Percentiles rank a stretch among this genome's conserved stretches.
phyloP scores from a whole-genome alignment of 208 protist species.

The Acanthamoeba culbertsoni region DNA sequence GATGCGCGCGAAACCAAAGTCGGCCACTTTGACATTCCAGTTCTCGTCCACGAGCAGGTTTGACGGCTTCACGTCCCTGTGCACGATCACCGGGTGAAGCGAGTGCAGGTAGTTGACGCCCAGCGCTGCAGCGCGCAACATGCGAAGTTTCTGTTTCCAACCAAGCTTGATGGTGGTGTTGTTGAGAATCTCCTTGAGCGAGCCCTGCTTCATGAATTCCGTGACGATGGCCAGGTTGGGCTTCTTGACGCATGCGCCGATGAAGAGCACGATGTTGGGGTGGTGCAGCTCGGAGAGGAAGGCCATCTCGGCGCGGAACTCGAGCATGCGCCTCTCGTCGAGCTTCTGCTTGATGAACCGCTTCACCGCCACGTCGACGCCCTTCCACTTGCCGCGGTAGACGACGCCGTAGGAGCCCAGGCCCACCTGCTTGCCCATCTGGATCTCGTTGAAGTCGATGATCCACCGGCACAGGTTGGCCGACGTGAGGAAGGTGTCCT shows the following conservation, averaged over 20 bases:
- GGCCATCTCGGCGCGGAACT: slow-evolving; percentile 59
- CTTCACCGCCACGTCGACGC: slow-evolving; percentile 55
- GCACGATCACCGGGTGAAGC: too few relatives aligned
- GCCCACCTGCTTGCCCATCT: slow-evolving; percentile 35
- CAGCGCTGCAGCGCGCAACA: slow-evolving; percentile 50
- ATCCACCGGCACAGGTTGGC: slow-evolving; percentile 61
- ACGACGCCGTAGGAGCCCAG: slow-evolving; percentile 40
- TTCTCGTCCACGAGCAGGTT: slow-evolving; percentile 80
- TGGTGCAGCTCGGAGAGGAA: slow-evolving; percentile 56
- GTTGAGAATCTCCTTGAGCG: background rate
- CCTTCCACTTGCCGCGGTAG: slow-evolving; percentile 47
- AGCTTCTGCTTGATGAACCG: slow-evolving; percentile 62
- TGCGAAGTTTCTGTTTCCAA: slow-evolving; percentile 37
- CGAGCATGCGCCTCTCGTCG: background rate
- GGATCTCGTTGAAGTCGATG: slow-evolving; percentile 35
- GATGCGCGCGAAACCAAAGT: slow-evolving; percentile 57
- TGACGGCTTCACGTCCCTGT: too few relatives aligned
- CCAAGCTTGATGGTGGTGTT: slow-evolving; percentile 41
- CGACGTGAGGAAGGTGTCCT: slow-evolving; percentile 52
- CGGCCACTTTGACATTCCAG: slow-evolving; percentile 71
- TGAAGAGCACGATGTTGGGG: slow-evolving; percentile 58
- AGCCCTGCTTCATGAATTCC: slow-evolving; percentile 50
- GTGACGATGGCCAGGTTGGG: slow-evolving; percentile 56
- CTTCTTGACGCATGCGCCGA: slow-evolving; percentile 42
- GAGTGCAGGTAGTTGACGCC: slow-evolving; percentile 81